Base-by-base conservation (phyloP, 2,329 filamentous ascomycete species). In the Claviceps sp. region DNA sequence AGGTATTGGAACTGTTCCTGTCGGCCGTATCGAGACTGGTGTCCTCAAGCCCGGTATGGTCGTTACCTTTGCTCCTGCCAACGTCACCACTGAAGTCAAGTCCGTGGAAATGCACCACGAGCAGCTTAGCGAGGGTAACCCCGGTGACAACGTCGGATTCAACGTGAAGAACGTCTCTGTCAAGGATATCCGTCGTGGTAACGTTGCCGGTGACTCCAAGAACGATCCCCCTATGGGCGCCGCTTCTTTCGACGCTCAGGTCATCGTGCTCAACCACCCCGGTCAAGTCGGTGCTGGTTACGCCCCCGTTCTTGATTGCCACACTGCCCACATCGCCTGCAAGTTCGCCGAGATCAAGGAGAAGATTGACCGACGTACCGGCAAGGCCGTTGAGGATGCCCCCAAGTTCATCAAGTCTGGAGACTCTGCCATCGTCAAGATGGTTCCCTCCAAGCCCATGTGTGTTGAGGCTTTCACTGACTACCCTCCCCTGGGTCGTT, bases 151-250 rank as follows among this genome's bases (percentile, higher is more conserved):
- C 82, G 93, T 98, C 74, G 93, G 93, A 68, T 98, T 98, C 90
- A 98, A 98, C 88, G 91, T 98, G 79, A 98, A 98, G 90, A 98
- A 98, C 93, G 93, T 98, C 70, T 97, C 93, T 76, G 93, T 98
- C 79, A 98, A 98, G 90, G 93, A 98, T 75, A 95, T 98, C 72
- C 93, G 93, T 78, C 93, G 93, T 95, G 93, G 93, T 72, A 97
- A 98, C 85, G 93, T 98, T 67, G 87, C 87, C 69, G 88, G 89
- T 88, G 93, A 98, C 88, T 91, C 88, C 84, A 98, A 98, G 90
- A 94, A 95, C 82, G 93, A 98, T 80, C 93, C 93, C 67, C 88
- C 93, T 62, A 72, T 77, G 72, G 93, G 81, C 69, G 83, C 82
- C 69, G 89, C 91, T 68, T 90, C 86, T 69, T 98, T 98, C 89